Percentiles rank a stretch among this genome's conserved stretches.
Conservation (phyloP, 257 asterid genomes). For the Cinchona pubescens region DNA sequence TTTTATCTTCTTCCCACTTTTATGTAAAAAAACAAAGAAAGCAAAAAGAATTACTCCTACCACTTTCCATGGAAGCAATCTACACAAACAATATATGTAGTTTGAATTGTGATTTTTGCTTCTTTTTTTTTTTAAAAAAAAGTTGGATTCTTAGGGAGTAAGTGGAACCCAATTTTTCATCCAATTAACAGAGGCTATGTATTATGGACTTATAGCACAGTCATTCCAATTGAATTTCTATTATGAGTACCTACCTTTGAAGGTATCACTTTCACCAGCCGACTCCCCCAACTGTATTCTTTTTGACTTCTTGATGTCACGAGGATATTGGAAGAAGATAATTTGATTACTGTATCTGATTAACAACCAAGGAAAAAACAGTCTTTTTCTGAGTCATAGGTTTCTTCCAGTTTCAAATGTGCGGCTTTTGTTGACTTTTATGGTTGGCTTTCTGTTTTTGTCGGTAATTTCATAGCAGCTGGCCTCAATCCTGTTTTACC, state of each 20-base stretch:
- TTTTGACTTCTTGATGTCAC: constrained; percentile 17
- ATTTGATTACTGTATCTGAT: neutral
- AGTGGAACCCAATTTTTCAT: neutral
- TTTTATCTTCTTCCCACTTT: too few species aligned
- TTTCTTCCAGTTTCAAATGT: neutral
- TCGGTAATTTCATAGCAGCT: neutral
- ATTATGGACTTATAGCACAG: too few species aligned
- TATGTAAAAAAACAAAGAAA: too few species aligned
- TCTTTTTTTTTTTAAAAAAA: too few species aligned
- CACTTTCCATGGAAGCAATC: neutral
- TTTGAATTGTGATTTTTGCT: neutral
- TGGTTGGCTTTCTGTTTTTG: neutral
- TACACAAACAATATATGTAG: too few species aligned
- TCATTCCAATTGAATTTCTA: neutral
- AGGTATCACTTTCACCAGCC: neutral
- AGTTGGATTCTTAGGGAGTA: neutral
- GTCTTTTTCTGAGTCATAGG: neutral
- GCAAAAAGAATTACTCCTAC: too few species aligned
- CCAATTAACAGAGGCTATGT: neutral
- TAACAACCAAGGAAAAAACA: neutral
- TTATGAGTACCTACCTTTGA: too few species aligned
- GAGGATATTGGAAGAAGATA: constrained; percentile 7
- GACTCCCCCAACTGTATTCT: neutral
- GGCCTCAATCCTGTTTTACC: neutral
- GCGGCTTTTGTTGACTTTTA: neutral